Base-by-base conservation (phyloP, 2,329 filamentous ascomycete species). In the Metarhizium rileyi region DNA sequence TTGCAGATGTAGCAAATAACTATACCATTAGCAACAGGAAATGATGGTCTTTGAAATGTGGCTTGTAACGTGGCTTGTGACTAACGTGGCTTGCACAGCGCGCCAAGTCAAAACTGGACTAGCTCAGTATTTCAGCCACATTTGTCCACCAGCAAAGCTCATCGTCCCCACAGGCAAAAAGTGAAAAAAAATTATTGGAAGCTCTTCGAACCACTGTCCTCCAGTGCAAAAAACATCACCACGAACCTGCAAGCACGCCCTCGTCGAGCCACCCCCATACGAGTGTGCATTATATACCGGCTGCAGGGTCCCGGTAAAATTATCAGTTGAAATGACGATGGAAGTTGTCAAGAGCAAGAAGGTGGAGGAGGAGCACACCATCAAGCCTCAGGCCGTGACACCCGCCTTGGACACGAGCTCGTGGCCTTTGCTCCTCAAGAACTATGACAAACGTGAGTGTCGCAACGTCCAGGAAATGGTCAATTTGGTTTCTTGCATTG, bases 361-460 rank as follows among this genome's bases (percentile, higher is more conserved):
- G 48, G 71, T 74, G 65, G 83, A 86, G 66, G 78, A 80, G 62
- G 86, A 91, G 63, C 88, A 87, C 69, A 78, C 80, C 69, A 96
- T 98, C 76, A 95, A 96, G 82, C 93, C 93, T 50, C 84, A 94
- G 76, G 83, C 86, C 62, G 75, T 80, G 58, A 82, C 84, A 62
- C 87, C 90, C 58, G 74, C 81, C 53, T 76, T 94, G 62, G 84
- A 94, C 71, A 94, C 88, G 60, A 90, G 85, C 75, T 80, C 83
- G 68, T 96, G 90, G 89, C 93, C 93, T 62, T 77, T 97, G 63
- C 78, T 97, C 62, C 79, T 97, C 64, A 95, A 95, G 77, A 95
- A 96, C 75, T 97, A 94, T 74, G 87, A 90, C 70, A 87, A 90
- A 66, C 76, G 89, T 93, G 79, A 67, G 85, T 77, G 59, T 53